Base-by-base conservation (phyloP, 1,284 basidiomycete genomes). In the Marasmius fiardii region DNA sequence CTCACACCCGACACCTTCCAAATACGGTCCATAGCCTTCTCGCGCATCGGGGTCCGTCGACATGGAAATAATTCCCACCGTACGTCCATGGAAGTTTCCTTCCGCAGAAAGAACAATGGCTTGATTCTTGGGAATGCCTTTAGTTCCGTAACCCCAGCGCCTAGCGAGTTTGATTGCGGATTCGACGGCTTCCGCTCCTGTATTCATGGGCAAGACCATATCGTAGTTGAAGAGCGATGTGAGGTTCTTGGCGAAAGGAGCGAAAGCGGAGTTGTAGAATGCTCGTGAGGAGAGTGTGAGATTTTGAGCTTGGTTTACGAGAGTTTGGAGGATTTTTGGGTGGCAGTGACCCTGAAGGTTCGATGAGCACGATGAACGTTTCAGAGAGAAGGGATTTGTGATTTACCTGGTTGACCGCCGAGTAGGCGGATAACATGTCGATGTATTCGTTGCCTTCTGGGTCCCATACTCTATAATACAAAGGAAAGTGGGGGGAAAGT, bases 171-270 rank as follows among this genome's bases (percentile, higher is more conserved):
- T 93, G 61, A 91, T 65, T 18, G 80, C 77, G 0, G 95, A 97
- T 76, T 99, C 95, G 58, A 99, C 96, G 7, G 96, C 96, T 69
- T 99, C 96, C 1, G 95, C 95, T 43, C 96, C 96, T 0, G 96
- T 99, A 80, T 99, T 99, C 95, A 99, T 98, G 21, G 96, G 96
- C n/a, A 99, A 80, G 10, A 98, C 93, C 88, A 95, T 95, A 59
- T 93, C 92, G 68, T 92, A 96, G 14, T 87, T 88, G 65, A 95
- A 93, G 73, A 93, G 81, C 63, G 85, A 74, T 12, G 92, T 95
- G 55, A 98, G 77, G 71, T 88, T 85, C 74, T 93, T 81, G 1
- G 95, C 93, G 71, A 96, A 99, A 21, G 80, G 82, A 0, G 93
- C 94, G 63, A 99, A 93, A 57, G 90, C 80, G 44, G 88, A 89